phyloP scores from a whole-genome alignment of 768 basidiomycete species.

The Zangia roseola region DNA sequence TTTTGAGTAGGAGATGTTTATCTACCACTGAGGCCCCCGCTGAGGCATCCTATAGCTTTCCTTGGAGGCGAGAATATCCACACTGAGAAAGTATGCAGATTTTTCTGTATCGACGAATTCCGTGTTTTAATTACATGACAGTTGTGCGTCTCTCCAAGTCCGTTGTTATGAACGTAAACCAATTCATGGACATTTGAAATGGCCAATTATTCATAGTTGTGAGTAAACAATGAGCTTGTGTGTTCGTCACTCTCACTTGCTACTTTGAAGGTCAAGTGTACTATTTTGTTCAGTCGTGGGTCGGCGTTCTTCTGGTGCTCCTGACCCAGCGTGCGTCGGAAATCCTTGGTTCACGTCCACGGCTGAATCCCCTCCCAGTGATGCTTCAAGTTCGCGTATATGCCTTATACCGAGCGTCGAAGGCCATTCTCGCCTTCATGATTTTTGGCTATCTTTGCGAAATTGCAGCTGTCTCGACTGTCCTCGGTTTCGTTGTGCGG shows the following conservation, averaged over 20 bases:
- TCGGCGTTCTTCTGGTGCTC: background rate
- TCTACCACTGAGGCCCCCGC: background rate
- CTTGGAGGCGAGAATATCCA: conserved; percentile 1
- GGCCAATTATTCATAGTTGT: conserved; percentile 9
- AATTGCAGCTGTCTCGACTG: background rate
- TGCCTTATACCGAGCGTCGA: background rate
- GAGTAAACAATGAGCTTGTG: background rate
- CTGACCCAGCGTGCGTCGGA: conserved; percentile 4
- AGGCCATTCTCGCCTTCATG: background rate
- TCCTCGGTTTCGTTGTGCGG: too few relatives aligned
- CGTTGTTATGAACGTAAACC: background rate
- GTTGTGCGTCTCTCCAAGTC: conserved; percentile 12
- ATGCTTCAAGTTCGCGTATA: conserved; percentile 7
- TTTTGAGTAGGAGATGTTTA: conserved; percentile 2
- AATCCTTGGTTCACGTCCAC: background rate
- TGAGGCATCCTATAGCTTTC: conserved; percentile 10
- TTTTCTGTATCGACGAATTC: background rate
- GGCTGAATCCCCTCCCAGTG: background rate
- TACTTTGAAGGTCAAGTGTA: conserved; percentile 9
- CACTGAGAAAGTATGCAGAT: conserved; percentile 5
- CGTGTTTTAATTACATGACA: conserved; percentile 2
- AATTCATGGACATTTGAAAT: background rate
- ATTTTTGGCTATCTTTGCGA: background rate
- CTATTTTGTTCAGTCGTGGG: conserved; percentile 7
- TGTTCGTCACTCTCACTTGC: background rate